A percentile compares a stretch with the other conserved stretches of the same genome.
Conservation (phyloP, 1,139 yeast species). For the Debaryomyces sp. region DNA sequence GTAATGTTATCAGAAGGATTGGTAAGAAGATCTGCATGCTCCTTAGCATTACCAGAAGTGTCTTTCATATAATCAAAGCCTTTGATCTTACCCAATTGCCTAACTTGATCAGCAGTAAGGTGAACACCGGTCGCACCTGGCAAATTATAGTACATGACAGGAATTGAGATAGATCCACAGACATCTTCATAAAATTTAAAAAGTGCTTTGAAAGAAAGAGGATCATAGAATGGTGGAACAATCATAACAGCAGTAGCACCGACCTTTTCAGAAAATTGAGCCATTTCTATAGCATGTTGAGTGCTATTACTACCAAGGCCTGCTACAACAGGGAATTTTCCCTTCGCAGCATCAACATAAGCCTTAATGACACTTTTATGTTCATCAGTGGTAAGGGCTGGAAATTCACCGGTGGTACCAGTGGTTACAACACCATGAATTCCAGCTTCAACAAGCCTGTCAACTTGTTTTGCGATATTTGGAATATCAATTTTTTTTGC, state of each 20-base stretch:
- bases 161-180: conserved; percentile 17
- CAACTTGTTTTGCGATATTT: conserved; percentile 13
- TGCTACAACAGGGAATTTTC: conserved; percentile 18
- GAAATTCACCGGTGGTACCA: conserved; percentile 21
- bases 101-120: conserved; percentile 16
- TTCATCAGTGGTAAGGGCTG: conserved; percentile 17
- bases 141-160: conserved; percentile 19
- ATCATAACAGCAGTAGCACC: conserved; percentile 20
- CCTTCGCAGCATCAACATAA: conserved; percentile 18
- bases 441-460: conserved; percentile 16
- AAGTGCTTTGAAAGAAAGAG: conserved; percentile 16
- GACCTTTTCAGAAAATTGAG: conserved; percentile 15
- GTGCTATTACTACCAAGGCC: conserved; percentile 19
- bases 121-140: conserved; percentile 20
- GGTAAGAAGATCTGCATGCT: conserved; percentile 17
- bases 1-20: conserved; percentile 13
- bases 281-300: conserved; percentile 16
- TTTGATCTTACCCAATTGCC: conserved; percentile 16
- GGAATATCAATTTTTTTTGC: conserved; percentile 11
- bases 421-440: conserved; percentile 19
- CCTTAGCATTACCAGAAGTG: conserved; percentile 20
- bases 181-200: conserved; percentile 17
- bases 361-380: conserved; percentile 17
- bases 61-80: conserved; percentile 18
- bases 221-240: conserved; percentile 21